phyloP scores from a whole-genome alignment of 2,329 filamentous ascomycete species.

The Paecilomyces sp. region DNA sequence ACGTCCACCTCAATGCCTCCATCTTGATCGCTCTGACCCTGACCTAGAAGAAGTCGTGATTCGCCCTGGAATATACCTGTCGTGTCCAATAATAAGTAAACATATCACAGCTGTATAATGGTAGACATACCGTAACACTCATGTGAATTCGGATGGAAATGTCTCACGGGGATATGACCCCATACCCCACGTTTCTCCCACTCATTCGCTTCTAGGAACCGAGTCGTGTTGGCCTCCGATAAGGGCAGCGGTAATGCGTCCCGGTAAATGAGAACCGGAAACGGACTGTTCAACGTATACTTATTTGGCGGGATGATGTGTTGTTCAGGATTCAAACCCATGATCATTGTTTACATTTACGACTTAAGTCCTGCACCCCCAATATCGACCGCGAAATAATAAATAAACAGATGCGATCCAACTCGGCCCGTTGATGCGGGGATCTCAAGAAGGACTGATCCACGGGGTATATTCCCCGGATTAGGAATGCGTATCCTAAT shows the following conservation, averaged over 20 bases:
- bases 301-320: constrained; percentile 17
- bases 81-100: neutral
- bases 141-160: constrained; percentile 31
- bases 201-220: constrained; percentile 22
- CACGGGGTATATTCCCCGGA: neutral
- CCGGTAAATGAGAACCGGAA: constrained; percentile 30
- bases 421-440: neutral
- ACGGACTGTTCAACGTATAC: constrained; percentile 23
- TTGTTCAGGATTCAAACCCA: constrained; percentile 8
- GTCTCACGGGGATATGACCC: constrained; percentile 16
- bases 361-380: neutral
- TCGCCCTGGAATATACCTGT: constrained; percentile 18
- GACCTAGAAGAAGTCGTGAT: constrained; percentile 21
- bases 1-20: constrained; percentile 9
- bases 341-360: neutral
- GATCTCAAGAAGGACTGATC: neutral
- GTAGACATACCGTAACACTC: constrained; percentile 26
- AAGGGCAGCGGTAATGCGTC: constrained; percentile 20
- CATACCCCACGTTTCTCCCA: constrained; percentile 25
- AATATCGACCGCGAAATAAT: neutral
- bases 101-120: neutral
- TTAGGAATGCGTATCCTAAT: neutral
- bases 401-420: neutral
- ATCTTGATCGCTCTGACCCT: constrained; percentile 16
- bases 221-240: constrained; percentile 13